Evolutionary conservation across 768 basidiomycete species (phyloP), one percentile per base, ranked within the genome.

Genomic region (Rhodotorula babjevae): DNA sequence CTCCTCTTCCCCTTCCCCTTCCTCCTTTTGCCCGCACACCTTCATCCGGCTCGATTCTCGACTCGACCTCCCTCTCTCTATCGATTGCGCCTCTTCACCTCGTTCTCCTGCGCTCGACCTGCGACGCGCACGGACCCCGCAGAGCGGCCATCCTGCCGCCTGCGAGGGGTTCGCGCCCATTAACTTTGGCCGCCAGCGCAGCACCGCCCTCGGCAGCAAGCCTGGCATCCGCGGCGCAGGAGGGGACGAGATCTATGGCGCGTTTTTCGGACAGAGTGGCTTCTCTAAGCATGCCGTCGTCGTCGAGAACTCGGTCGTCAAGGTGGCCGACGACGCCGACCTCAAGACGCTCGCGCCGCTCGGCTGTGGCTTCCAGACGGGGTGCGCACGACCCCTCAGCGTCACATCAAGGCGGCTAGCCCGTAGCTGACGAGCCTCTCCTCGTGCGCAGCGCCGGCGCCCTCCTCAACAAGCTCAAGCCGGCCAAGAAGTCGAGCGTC

Each of bases 241-340:
- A n/a, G 53, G 53, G n/a, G 53, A 29, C 14, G 53, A 55, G n/a
- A 12, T 55, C 27, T 55, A 55, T 15, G 53, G 53, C n/a, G 53
- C 75, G 16, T 79, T 79, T 70, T 79, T 79, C 55, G 78, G 78
- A 2, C 78, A 79, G 46, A 69, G 66, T 7, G 42, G 72, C 18
- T 65, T 78, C 47, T 76, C 69, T 0, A 63, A 71, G 31, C 76
- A 78, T 46, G 72, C 74, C 12, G 49, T 78, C n/a, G 78, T 76
- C 21, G 53, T 64, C 25, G 78, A 73, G 21, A 50, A 69, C 11
- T 74, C 76, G 19, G 59, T 57, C 52, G 76, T 79, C 40, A 63
- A 63, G 21, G 74, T 78, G 0, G 36, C 71, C 0, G 12, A 44
- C 10, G 70, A 56, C 3, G 52, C 64, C 10, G 76, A 78, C 47